phyloP scores from a whole-genome alignment of 2,329 filamentous ascomycete genomes.

The Colletotrichum brevisporum region DNA sequence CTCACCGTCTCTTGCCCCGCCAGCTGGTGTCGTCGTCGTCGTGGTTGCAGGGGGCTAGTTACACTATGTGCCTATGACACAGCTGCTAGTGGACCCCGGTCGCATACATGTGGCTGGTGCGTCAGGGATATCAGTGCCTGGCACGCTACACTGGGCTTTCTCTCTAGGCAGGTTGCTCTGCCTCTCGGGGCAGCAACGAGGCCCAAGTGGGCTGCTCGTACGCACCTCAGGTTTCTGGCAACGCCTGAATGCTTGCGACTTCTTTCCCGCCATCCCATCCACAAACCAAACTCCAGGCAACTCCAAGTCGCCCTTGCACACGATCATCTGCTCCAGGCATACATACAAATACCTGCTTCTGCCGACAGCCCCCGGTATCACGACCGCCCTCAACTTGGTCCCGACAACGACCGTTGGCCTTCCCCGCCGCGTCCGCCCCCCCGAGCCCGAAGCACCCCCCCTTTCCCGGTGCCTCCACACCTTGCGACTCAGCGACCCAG shows the following conservation, averaged over 20 bases:
- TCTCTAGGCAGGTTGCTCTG: constrained; percentile 21
- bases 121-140: constrained; percentile 28
- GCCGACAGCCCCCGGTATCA: constrained; percentile 11
- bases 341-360: constrained; percentile 27
- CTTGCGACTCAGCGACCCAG: constrained; percentile 39
- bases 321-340: constrained; percentile 2
- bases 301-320: constrained; percentile 4
- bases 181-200: not conserved
- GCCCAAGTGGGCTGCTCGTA: not conserved
- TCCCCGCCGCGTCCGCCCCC: constrained; percentile 8
- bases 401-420: constrained; percentile 10
- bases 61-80: constrained; percentile 9
- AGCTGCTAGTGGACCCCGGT: constrained; percentile 10
- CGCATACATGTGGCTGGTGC: constrained; percentile 37
- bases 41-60: constrained; percentile 25
- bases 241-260: constrained; percentile 33
- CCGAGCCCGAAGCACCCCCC: constrained; percentile 19
- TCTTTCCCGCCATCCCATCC: constrained; percentile 31
- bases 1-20: constrained; percentile 29
- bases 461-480: constrained; percentile 33
- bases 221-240: constrained; percentile 27
- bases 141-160: constrained; percentile 4
- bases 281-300: constrained; percentile 12
- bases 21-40: constrained; percentile 25
- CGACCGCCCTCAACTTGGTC: constrained; percentile 12